phyloP scores from a whole-genome alignment of 176 grass and related monocot genomes.

The Miscanthus lutarioriparius region DNA sequence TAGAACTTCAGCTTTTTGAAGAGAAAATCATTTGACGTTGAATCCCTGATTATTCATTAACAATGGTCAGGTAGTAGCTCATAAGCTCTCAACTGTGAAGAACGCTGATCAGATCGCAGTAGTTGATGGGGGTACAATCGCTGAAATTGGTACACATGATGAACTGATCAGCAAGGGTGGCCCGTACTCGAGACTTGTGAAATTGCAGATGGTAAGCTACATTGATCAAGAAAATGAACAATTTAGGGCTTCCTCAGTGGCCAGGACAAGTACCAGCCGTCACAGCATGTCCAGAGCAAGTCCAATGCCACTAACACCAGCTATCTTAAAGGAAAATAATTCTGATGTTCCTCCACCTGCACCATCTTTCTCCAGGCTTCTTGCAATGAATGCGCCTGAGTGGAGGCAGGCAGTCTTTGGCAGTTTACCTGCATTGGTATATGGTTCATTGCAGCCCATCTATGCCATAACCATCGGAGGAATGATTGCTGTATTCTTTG shows the following conservation, averaged over 20 bases:
- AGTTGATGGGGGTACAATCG: constrained; percentile 72
- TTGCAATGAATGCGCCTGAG: constrained; percentile 87
- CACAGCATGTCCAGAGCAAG: constrained; percentile 81
- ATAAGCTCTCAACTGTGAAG: constrained; percentile 96
- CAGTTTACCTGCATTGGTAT: constrained; percentile 69
- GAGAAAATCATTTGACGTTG: neutral
- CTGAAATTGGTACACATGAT: constrained; percentile 88
- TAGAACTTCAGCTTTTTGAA: neutral
- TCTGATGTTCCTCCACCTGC: constrained; percentile 39
- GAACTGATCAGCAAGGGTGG: constrained; percentile 75
- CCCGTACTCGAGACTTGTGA: constrained; percentile 82
- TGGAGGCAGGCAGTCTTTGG: constrained; percentile 89
- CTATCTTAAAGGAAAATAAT: constrained; percentile 39
- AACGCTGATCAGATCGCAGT: constrained; percentile 92
- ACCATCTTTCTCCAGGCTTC: constrained; percentile 91
- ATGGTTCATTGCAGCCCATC: constrained; percentile 85
- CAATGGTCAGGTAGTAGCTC: constrained; percentile 79
- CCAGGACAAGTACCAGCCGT: constrained; percentile 77
- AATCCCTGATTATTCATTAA: constrained; percentile 26
- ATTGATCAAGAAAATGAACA: constrained; percentile 86
- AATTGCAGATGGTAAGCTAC: constrained; percentile 86
- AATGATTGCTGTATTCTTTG: constrained; percentile 90
- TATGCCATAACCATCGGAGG: constrained; percentile 90
- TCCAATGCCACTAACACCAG: constrained; percentile 69
- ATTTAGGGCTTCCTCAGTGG: constrained; percentile 60